Conservation (phyloP, 768 basidiomycete genomes). For the Agrocybe pediades region DNA sequence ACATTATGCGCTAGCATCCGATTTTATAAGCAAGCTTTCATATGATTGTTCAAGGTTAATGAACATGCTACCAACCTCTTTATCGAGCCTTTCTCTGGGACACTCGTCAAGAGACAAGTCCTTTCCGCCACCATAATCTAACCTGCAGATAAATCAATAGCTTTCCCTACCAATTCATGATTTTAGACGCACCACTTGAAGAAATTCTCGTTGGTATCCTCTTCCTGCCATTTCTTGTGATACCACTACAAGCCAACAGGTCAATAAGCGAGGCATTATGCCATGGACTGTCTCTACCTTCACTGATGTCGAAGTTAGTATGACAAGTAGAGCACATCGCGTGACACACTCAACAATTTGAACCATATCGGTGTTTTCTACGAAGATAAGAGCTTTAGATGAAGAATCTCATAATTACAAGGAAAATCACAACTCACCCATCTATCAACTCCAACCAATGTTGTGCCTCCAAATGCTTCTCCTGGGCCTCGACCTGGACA, state of each 20-base stretch:
- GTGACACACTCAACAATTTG: conserved; percentile 49
- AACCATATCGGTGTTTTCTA: conserved; percentile 64
- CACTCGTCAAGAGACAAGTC: conserved; percentile 58
- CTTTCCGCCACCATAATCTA: conserved; percentile 63
- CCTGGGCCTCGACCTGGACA: conserved; percentile 32
- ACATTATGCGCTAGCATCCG: conserved; percentile 44
- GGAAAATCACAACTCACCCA: conserved; percentile 33
- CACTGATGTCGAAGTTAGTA: conserved; percentile 30
- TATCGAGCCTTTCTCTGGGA: conserved; percentile 58
- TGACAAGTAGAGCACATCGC: neutral
- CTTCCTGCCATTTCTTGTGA: conserved; percentile 57
- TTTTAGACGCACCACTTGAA: conserved; percentile 50
- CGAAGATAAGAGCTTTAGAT: neutral
- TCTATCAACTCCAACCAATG: conserved; percentile 69
- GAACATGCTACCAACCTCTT: conserved; percentile 40
- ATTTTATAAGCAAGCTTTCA: neutral
- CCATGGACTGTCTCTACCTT: conserved; percentile 43
- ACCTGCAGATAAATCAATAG: conserved; percentile 35
- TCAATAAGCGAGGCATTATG: too few species aligned
- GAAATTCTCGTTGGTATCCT: conserved; percentile 66
- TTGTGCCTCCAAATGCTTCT: conserved; percentile 57
- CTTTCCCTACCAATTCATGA: neutral
- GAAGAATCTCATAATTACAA: neutral
- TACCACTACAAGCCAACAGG: conserved; percentile 48
- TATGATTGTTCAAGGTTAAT: neutral